Evolutionary conservation across 1,284 basidiomycete genomes (phyloP), one percentile per base, ranked within the genome.

Genomic region (Porphyrellus sp.): DNA sequence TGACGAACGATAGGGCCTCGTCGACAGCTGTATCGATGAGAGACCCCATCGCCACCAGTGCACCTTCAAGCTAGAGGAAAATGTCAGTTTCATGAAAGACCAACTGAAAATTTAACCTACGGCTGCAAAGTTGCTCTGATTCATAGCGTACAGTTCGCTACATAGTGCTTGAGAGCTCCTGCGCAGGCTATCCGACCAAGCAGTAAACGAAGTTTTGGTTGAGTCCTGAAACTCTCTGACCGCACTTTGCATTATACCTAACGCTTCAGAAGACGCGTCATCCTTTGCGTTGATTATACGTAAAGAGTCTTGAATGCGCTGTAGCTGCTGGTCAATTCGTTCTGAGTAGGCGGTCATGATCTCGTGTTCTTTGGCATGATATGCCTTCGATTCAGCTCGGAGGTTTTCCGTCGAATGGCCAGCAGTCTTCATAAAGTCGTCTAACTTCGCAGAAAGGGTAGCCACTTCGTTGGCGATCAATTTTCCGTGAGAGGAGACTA

Each of bases 401-500:
- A 94, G 74, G 45, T 74, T 80, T 33, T 71, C 61, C 2, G 80
- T 72, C 24, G 75, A 77, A 54, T 84, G 77, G 1, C 74, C 72
- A 7, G 86, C 78, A 8, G 77, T 73, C 52, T 81, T 77, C 53
- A 80, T 70, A 57, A 93, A 87, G 27, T 82, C 81, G 13, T 80
- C 75, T 3, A 93, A 76, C 49, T 80, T 80, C 3, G 75, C 67
- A 9, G 80, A 77, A 51, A 95, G 76, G 0, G 73, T 67, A 15
- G 76, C 72, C 15, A 80, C 72, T 49, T 83, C 75, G 1, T 73
- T 70, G 13, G 77, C 70, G 38, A 91, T 76, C 1, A 76, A 73
- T 55, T 77, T 80, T 45, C 85, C 82, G 56, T 89, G 85, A 24
- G 75, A 75, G 1, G 78, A 73, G 8, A 91, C 86, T 1, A 79